A percentile compares a stretch with the other conserved stretches of the same genome.
phyloP scores from a whole-genome alignment of 2,329 filamentous ascomycete species.

The Aspergillus aculeatus region DNA sequence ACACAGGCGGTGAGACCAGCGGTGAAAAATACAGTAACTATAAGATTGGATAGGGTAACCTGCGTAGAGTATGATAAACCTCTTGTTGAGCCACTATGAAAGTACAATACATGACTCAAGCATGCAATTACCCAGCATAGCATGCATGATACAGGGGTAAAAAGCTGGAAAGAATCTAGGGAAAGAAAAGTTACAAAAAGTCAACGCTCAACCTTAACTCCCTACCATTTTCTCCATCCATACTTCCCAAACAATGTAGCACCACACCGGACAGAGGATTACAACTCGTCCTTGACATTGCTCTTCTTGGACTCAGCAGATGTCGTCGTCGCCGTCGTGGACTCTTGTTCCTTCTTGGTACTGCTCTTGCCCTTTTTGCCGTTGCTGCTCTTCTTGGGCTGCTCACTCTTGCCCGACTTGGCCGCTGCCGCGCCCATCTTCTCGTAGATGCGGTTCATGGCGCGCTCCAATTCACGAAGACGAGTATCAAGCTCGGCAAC shows the following conservation, averaged over 20 bases:
- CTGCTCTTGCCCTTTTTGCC: constrained; percentile 31
- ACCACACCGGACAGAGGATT: neutral
- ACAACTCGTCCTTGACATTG: constrained; percentile 13
- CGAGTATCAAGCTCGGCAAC: constrained; percentile 69
- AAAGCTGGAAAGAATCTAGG: neutral
- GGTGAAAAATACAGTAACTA: no score
- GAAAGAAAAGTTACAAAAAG: neutral
- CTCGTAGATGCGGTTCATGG: constrained; percentile 37
- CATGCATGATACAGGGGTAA: neutral
- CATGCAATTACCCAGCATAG: neutral
- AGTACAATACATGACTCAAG: neutral
- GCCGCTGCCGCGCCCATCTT: constrained; percentile 48
- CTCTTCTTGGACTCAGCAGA: constrained; percentile 11
- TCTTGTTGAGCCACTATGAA: neutral
- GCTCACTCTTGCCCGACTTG: constrained; percentile 20
- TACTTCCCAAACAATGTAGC: neutral
- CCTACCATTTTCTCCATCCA: constrained; percentile 1
- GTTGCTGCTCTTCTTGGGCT: constrained; percentile 24
- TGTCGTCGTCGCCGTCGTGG: neutral
- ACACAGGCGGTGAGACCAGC: no score
- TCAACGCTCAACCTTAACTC: constrained; percentile 17
- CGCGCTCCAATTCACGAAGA: constrained; percentile 65
- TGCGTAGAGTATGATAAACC: no score
- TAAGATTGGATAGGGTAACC: no score
- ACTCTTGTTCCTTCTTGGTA: constrained; percentile 15